These are phyloP conservation scores for Rhizomucor pusillus DNA, from an alignment of 371 early-diverging fungal genomes.

Conservation along the genomic window DNA sequence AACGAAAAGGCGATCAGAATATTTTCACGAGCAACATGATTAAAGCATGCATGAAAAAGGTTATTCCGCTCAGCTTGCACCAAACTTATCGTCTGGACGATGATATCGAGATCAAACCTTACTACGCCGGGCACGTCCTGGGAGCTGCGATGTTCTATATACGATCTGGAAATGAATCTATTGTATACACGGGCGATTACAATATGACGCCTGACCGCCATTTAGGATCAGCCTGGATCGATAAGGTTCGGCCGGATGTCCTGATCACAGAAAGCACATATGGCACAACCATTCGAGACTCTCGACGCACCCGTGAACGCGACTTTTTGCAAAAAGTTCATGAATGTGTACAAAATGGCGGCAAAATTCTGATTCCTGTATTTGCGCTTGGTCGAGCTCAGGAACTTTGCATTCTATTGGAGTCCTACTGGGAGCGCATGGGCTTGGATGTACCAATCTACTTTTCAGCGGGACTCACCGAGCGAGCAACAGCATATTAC, in stretches of 20 bases:
- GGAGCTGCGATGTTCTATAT: slow-evolving; percentile 98
- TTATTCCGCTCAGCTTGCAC: slow-evolving; percentile 86
- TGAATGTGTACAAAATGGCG: slow-evolving; percentile 81
- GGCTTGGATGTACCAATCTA: slow-evolving; percentile 86
- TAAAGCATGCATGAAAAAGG: slow-evolving; percentile 87
- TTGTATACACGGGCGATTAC: slow-evolving; percentile 98
- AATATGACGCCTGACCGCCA: slow-evolving; percentile 98
- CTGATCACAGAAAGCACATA: slow-evolving; percentile 97
- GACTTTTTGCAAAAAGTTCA: slow-evolving; percentile 92
- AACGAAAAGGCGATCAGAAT: slow-evolving; percentile 83
- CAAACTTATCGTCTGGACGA: slow-evolving; percentile 84
- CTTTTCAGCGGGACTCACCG: slow-evolving; percentile 92
- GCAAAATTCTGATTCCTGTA: slow-evolving; percentile 94
- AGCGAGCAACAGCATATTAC: slow-evolving; percentile 93
- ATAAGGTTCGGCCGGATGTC: slow-evolving; percentile 84
- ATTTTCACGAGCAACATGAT: slow-evolving; percentile 87
- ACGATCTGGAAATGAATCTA: slow-evolving; percentile 72
- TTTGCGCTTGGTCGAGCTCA: slow-evolving; percentile 97
- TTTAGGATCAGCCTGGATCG: slow-evolving; percentile 93
- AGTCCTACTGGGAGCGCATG: slow-evolving; percentile 95
- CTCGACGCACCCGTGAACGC: slow-evolving; percentile 88
- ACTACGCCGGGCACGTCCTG: slow-evolving; percentile 98
- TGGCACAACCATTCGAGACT: slow-evolving; percentile 93
- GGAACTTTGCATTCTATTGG: slow-evolving; percentile 93
- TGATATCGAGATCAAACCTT: slow-evolving; percentile 85